Evolutionary conservation across 805 yeast species (phyloP).

Genomic region (Wickerhamomyces silvicola): DNA sequence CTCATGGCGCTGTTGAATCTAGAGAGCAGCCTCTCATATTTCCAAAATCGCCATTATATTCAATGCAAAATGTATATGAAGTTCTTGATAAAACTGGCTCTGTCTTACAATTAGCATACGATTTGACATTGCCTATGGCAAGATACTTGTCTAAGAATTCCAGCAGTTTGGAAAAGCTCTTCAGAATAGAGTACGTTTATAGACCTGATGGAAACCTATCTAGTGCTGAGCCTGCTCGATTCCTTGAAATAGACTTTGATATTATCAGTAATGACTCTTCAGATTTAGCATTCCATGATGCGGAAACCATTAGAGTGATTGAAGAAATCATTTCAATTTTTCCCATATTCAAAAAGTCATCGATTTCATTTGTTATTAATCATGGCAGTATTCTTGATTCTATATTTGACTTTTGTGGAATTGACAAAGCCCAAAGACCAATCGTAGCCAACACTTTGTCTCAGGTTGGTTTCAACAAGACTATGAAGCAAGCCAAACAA

Average conservation of each 20-base stretch:
- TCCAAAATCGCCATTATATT: constrained; percentile 72
- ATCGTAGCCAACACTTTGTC: constrained; percentile 69
- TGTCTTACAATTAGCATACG: constrained; percentile 84
- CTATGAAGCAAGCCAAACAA: constrained; percentile 50
- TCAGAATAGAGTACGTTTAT: constrained; percentile 74
- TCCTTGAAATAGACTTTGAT: constrained; percentile 84
- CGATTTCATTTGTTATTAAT: constrained; percentile 58
- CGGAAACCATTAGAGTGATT: constrained; percentile 78
- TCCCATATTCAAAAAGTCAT: constrained; percentile 58
- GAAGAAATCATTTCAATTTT: constrained; percentile 64
- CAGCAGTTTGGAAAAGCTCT: constrained; percentile 51
- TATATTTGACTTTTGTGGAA: constrained; percentile 74
- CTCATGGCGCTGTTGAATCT: constrained; percentile 85
- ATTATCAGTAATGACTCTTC: constrained; percentile 48
- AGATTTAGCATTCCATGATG: constrained; percentile 61
- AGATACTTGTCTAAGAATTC: constrained; percentile 66
- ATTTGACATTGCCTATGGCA: constrained; percentile 85
- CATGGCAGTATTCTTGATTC: constrained; percentile 77
- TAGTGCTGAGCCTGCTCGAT: constrained; percentile 70
- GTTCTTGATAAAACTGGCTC: constrained; percentile 82
- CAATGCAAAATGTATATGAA: constrained; percentile 65
- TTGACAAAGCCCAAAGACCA: constrained; percentile 65
- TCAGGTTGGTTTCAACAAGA: constrained; percentile 64
- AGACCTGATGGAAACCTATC: constrained; percentile 51
- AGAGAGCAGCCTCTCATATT: constrained; percentile 59